phyloP scores from a whole-genome alignment of 2,329 filamentous ascomycete species.

The Aspergillus tanneri region DNA sequence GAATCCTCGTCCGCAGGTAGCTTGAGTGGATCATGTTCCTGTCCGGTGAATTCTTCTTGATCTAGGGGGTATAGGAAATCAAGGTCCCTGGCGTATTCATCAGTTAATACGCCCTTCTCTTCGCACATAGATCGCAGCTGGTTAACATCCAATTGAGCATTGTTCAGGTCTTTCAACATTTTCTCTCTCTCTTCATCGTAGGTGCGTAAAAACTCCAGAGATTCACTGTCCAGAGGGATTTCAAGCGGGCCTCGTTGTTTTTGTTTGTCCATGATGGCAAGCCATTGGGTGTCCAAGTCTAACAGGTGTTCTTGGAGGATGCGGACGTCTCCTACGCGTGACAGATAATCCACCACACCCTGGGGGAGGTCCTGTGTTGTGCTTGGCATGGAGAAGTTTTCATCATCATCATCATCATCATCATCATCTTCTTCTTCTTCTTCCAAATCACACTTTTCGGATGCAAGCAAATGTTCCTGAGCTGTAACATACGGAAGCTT shows the following conservation, averaged over 20 bases:
- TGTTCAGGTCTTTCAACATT: conserved; percentile 23
- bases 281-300: conserved; percentile 22
- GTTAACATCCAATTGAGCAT: conserved; percentile 18
- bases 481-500: background rate
- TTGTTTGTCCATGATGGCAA: conserved; percentile 16
- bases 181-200: conserved; percentile 23
- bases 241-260: conserved; percentile 10
- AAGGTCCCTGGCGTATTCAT: background rate
- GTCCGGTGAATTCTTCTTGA: conserved; percentile 1
- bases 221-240: conserved; percentile 22
- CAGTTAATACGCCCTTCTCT: conserved; percentile 14
- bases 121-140: conserved; percentile 22
- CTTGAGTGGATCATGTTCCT: conserved; percentile 21
- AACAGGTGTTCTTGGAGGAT: conserved; percentile 25
- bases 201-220: conserved; percentile 22
- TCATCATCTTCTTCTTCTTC: too few relatives aligned
- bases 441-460: too few relatives aligned
- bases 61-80: conserved; percentile 7
- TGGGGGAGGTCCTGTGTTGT: conserved; percentile 10
- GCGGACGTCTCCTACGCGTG: conserved; percentile 22
- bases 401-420: background rate
- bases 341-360: conserved; percentile 21
- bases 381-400: conserved; percentile 3
- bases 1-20: conserved; percentile 17
- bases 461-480: too few relatives aligned